Conservation (phyloP, 2,329 filamentous ascomycete species). For the Biscogniauxia marginata region DNA sequence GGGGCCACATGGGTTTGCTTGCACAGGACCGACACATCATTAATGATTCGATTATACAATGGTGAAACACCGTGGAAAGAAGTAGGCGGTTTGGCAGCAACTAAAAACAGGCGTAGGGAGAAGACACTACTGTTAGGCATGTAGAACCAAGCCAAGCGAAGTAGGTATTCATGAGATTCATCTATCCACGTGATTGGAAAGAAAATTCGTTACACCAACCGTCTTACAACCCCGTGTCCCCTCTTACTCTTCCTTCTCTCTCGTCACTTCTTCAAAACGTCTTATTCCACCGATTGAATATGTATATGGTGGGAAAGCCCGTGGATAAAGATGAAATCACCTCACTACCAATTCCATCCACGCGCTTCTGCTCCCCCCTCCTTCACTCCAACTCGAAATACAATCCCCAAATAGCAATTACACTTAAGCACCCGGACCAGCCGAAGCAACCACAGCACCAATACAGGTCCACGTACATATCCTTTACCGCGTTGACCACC, state of each 20-base stretch:
- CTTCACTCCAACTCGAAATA: slow-evolving; percentile 16
- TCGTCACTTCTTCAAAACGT: background rate
- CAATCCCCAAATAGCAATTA: slow-evolving; percentile 16
- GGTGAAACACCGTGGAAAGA: no score
- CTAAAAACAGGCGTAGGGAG: no score
- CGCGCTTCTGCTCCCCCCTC: background rate
- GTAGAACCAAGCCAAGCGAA: background rate
- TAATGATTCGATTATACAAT: no score
- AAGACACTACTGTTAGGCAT: no score
- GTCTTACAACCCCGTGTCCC: background rate
- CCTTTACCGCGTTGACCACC: background rate
- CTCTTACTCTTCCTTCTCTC: background rate
- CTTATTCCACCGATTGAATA: background rate
- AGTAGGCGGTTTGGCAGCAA: no score
- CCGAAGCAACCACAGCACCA: slow-evolving; percentile 16
- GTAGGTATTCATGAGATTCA: background rate
- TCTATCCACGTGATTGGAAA: background rate
- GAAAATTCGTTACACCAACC: background rate
- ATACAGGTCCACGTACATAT: background rate
- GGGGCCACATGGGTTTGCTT: no score
- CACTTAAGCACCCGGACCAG: slow-evolving; percentile 21
- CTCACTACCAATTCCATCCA: background rate
- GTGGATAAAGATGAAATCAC: background rate
- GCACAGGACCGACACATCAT: no score
- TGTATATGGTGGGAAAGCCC: background rate